These are phyloP conservation scores for Schizochytrium sp. DNA, from an alignment of 108 stramenopile genomes.

Conservation along the genomic window DNA sequence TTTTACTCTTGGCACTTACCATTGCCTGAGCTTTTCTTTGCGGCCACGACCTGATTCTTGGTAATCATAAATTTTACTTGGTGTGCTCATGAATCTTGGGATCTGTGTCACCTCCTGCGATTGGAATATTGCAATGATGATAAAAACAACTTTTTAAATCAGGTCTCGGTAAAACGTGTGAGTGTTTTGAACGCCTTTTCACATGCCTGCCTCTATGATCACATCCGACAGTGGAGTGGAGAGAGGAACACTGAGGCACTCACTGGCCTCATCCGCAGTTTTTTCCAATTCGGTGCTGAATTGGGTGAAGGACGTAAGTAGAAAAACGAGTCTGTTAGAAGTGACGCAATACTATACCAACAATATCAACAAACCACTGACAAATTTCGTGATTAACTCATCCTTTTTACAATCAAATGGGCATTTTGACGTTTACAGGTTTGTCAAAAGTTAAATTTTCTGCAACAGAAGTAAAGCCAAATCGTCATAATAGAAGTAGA, in stretches of 20 bases:
- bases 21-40: too few relatives aligned
- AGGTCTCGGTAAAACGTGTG: slow-evolving; percentile 36
- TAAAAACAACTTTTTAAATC: too few relatives aligned
- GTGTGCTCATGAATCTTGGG: too few relatives aligned
- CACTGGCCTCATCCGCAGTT: background rate
- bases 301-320: slow-evolving; percentile 34
- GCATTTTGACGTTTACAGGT: background rate
- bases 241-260: slow-evolving; percentile 20
- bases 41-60: too few relatives aligned
- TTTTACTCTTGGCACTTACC: too few relatives aligned
- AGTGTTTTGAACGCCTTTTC: slow-evolving; percentile 29
- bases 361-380: too few relatives aligned
- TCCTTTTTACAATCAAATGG: too few relatives aligned
- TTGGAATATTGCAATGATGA: background rate
- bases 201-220: slow-evolving; percentile 32
- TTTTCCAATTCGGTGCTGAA: slow-evolving; percentile 38
- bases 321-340: background rate
- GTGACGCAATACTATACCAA: too few relatives aligned
- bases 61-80: too few relatives aligned
- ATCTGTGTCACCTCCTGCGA: too few relatives aligned
- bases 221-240: slow-evolving; percentile 6
- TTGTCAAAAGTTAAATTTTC: slow-evolving; percentile 59
- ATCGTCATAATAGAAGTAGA: slow-evolving; percentile 18
- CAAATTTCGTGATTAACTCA: too few relatives aligned
- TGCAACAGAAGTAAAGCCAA: background rate